Conservation (phyloP, 139 green algal genomes). For the Ettlia oleoabundans region DNA sequence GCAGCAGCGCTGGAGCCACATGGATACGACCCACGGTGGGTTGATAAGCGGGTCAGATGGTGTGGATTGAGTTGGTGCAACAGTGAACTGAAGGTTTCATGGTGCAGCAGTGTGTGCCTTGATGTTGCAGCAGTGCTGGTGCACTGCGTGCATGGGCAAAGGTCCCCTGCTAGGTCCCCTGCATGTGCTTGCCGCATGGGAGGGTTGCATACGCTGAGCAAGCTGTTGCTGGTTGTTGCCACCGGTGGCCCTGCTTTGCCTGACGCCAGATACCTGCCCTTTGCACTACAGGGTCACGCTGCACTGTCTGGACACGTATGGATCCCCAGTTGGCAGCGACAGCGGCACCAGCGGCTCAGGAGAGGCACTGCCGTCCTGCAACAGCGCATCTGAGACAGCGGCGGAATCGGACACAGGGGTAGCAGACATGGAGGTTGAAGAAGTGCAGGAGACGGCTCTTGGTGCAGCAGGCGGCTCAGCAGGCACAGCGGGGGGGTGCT, state of each 20-base stretch:
- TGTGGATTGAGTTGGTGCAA: no score
- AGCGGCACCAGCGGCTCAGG: not conserved
- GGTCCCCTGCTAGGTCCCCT: no score
- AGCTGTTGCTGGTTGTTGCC: not conserved
- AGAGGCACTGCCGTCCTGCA: no score
- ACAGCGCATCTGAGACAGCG: no score
- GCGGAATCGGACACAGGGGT: not conserved
- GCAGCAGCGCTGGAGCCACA: constrained; percentile 30
- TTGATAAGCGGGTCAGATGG: not conserved
- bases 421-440: not conserved
- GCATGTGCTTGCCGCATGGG: no score
- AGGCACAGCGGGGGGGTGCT: no score
- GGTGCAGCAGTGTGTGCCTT: no score
- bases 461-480: no score
- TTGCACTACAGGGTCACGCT: constrained; percentile 31
- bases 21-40: constrained; percentile 45
- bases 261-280: not conserved
- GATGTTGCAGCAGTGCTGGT: no score
- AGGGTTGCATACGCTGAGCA: no score
- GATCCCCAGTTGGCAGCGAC: not conserved
- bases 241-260: not conserved
- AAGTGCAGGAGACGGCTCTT: not conserved
- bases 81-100: no score
- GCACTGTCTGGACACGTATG: constrained; percentile 64
- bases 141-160: no score